Evolutionary conservation across 2,329 filamentous ascomycete species (phyloP), one percentile per base, ranked within the genome.

Genomic region (Colletotrichum nymphaeae): DNA sequence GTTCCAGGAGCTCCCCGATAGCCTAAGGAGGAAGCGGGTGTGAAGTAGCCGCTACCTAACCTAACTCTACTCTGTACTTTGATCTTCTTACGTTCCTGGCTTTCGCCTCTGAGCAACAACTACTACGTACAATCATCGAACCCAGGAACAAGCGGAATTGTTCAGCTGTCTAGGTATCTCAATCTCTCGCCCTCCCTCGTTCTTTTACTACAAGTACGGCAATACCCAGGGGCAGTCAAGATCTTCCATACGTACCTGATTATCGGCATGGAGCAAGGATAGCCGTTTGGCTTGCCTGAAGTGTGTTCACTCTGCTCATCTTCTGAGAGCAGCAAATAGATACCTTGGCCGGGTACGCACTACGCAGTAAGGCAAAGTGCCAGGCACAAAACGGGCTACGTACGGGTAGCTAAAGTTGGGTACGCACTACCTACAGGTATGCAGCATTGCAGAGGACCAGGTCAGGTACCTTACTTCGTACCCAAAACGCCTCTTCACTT

Each of bases 1-100:
- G 70, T 46, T 60, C 53, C 60, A 65, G 60, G 53, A 62, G 35
- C 56, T 63, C 55, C 56, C 55, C 67, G 35, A 57, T 26, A 19
- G 19, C 32, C 26, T 26, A 22, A 62, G 46, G 11, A 63, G 66
- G 11, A 63, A 58, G 32, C 30, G 59, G 42, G 3, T 49, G 42
- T 11, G 42, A 49, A 19, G 42, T 49, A 49, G 42, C 42, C 8
- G 42, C 42, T 49, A n/a, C 42, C 19, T 42, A 16, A 4, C 42
- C 19, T 19, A 6, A 42, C 14, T 16, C 14, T 42, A 42, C 14
- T 42, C 37, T 42, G 19, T 49, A 19, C 37, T 42, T 42, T 30
- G 30, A 30, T 30, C 30, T 30, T 42, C 2, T 11, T 42, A 5
- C 19, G 42, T 49, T 49, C 42, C 42, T 16, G 5, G 37, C 37